These are phyloP conservation scores for Cladorrhinum samala DNA, from an alignment of 495 filamentous ascomycete species.

Conservation along the genomic window DNA sequence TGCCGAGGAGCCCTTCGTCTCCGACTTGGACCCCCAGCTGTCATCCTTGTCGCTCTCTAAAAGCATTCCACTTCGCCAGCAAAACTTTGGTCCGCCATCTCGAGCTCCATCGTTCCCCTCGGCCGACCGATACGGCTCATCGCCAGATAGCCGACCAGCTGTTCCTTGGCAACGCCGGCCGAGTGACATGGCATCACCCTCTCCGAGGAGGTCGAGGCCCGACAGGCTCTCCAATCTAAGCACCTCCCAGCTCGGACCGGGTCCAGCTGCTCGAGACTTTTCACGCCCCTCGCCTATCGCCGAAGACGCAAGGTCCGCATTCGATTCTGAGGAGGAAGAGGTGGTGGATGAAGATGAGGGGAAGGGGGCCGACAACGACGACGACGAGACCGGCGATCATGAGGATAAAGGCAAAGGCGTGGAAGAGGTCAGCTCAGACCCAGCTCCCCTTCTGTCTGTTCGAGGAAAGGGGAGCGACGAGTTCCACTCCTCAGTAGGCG, in stretches of 20 bases:
- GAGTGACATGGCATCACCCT: constrained; percentile 1
- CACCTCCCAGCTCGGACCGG: neutral
- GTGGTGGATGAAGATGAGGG: neutral
- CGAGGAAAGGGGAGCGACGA: neutral
- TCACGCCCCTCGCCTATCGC: neutral
- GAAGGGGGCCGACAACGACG: neutral
- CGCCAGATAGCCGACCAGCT: constrained; percentile 3
- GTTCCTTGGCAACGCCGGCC: constrained; percentile 6
- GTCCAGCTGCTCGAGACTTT: neutral
- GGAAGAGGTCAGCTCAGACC: neutral
- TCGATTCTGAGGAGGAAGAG: neutral
- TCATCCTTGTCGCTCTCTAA: constrained; percentile 8
- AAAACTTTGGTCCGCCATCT: neutral
- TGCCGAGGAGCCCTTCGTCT: constrained; percentile 8
- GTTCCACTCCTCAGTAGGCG: neutral
- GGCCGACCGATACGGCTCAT: neutral
- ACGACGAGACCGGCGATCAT: neutral
- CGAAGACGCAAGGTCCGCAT: neutral
- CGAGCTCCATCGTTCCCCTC: constrained; percentile 1
- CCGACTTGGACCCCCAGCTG: constrained; percentile 6
- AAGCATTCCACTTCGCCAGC: neutral
- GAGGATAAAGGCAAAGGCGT: neutral
- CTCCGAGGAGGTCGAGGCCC: constrained; percentile 4
- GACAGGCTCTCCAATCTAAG: neutral
- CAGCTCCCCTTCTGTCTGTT: too few relatives aligned